phyloP scores from a whole-genome alignment of 2,329 filamentous ascomycete species.

The Sclerotiophoma versabilis region DNA sequence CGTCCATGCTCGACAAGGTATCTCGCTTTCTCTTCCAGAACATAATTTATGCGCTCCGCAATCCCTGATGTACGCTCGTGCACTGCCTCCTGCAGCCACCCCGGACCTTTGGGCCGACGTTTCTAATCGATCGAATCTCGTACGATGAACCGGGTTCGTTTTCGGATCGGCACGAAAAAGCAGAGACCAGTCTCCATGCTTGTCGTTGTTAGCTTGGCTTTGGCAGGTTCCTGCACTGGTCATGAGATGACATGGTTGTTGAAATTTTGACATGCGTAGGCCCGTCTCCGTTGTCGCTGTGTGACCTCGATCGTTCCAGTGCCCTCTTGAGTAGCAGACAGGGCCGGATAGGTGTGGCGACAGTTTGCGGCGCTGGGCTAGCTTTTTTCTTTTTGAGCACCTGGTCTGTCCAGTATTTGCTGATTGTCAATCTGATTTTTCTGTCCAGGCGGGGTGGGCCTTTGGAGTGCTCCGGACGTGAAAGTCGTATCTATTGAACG shows the following conservation, averaged over 20 bases:
- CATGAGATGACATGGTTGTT: neutral
- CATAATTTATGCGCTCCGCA: neutral
- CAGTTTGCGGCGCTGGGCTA: neutral
- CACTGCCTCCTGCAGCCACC: constrained; percentile 5
- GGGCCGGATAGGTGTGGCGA: no score
- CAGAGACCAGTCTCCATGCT: neutral
- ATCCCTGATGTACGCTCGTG: constrained; percentile 2
- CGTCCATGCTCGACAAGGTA: neutral
- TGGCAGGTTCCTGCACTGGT: neutral
- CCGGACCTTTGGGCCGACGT: neutral
- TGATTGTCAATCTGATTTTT: neutral
- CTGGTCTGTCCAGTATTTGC: neutral
- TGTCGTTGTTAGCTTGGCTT: neutral
- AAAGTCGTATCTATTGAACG: neutral
- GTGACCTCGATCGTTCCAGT: neutral
- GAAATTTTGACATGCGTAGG: neutral
- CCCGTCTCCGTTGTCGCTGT: neutral
- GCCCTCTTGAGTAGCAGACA: neutral
- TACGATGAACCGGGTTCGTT: constrained; percentile 2
- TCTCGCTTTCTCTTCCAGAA: neutral
- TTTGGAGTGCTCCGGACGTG: no score
- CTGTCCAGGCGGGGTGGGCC: no score
- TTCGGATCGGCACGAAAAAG: constrained; percentile 15
- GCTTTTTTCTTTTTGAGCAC: neutral
- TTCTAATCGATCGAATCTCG: constrained; percentile 6